Conservation (phyloP, 495 filamentous ascomycete genomes). For the Penicillium samsonianum region DNA sequence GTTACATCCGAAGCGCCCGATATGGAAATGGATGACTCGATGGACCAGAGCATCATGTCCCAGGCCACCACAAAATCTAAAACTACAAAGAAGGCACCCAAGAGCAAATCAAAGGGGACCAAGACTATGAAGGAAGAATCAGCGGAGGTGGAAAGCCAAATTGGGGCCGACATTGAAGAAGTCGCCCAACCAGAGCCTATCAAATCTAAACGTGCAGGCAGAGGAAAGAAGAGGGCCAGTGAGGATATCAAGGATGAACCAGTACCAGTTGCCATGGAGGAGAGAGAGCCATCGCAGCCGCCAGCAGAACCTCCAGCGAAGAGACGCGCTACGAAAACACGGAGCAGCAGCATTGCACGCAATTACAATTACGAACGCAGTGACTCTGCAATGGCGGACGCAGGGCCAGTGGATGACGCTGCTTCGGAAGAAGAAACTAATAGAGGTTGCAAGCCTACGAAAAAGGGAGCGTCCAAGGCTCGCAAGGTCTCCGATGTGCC, state of each 20-base stretch:
- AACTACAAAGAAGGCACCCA: slow-evolving; percentile 50
- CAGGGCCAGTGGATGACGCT: slow-evolving; percentile 24
- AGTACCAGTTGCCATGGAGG: slow-evolving; percentile 19
- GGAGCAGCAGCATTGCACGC: slow-evolving; percentile 43
- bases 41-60: slow-evolving; percentile 69
- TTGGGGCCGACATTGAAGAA: slow-evolving; percentile 35
- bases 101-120: slow-evolving; percentile 38
- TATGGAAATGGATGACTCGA: slow-evolving; percentile 54
- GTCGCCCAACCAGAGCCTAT: slow-evolving; percentile 32
- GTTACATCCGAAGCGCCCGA: slow-evolving; percentile 55
- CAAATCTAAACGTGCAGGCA: slow-evolving; percentile 47
- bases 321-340: slow-evolving; percentile 60
- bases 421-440: slow-evolving; percentile 32
- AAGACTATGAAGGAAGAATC: slow-evolving; percentile 62
- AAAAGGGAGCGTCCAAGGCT: slow-evolving; percentile 44
- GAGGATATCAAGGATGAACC: slow-evolving; percentile 57
- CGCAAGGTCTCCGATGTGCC: slow-evolving; percentile 59
- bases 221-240: slow-evolving; percentile 67
- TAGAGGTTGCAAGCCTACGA: slow-evolving; percentile 45
- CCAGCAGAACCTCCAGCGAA: slow-evolving; percentile 62
- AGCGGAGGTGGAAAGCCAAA: slow-evolving; percentile 46
- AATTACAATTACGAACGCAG: slow-evolving; percentile 19
- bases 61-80: slow-evolving; percentile 53
- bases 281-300: slow-evolving; percentile 31
- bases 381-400: slow-evolving; percentile 29